Evolutionary conservation across 2,329 filamentous ascomycete species (phyloP).

Genomic region (Thielaviopsis ethacetica): DNA sequence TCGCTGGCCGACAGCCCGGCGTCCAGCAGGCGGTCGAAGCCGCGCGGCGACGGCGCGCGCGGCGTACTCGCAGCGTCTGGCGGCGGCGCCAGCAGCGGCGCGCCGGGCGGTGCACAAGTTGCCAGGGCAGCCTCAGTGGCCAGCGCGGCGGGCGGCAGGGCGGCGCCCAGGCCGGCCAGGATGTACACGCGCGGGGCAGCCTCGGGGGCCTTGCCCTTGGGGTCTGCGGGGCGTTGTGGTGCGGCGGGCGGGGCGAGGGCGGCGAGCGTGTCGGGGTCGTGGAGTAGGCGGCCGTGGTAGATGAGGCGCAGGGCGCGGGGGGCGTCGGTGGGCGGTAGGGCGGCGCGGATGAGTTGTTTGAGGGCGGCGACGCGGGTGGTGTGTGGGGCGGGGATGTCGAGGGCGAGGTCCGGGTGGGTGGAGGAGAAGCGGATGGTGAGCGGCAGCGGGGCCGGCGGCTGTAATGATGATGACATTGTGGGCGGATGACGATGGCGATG

Average conservation of each 20-base stretch:
- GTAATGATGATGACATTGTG: not conserved
- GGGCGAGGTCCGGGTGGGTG: conserved; percentile 64
- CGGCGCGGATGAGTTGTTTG: conserved; percentile 63
- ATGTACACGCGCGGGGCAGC: conserved; percentile 5
- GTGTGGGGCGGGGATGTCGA: conserved; percentile 54
- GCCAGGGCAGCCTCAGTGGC: conserved; percentile 41
- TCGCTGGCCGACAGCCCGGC: conserved; percentile 73
- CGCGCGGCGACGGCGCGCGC: conserved; percentile 26
- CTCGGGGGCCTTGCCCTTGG: conserved; percentile 16
- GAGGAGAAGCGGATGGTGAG: conserved; percentile 84
- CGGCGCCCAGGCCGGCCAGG: conserved; percentile 3
- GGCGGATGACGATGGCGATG: not conserved
- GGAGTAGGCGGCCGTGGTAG: conserved; percentile 71
- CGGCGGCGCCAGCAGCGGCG: too few species aligned
- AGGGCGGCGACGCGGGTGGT: conserved; percentile 60
- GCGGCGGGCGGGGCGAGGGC: conserved; percentile 40
- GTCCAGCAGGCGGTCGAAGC: conserved; percentile 72
- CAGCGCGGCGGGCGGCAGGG: conserved; percentile 53
- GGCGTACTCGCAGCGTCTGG: too few species aligned
- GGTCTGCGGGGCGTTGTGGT: conserved; percentile 15
- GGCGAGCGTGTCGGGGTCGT: conserved; percentile 54
- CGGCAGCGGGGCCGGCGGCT: conserved; percentile 35
- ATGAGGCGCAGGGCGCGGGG: conserved; percentile 71
- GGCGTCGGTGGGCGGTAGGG: conserved; percentile 45
- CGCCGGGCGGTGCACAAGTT: conserved; percentile 16